Evolutionary conservation across 805 yeast genomes (phyloP).

Genomic region (Komagataella phaffii): DNA sequence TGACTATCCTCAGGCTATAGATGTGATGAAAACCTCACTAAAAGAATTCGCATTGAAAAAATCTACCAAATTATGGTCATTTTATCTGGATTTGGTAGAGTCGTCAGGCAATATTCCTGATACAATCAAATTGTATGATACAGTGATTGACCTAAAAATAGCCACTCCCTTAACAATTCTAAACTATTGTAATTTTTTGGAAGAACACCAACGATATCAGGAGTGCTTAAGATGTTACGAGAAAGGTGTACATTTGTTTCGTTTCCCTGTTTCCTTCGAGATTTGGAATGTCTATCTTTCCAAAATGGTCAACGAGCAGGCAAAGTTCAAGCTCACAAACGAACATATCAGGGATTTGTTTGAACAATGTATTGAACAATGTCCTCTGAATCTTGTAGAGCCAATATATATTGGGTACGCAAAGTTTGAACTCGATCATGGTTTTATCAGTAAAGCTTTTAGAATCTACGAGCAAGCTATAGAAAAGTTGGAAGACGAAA

Average conservation of each 20-base stretch:
- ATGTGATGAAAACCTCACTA: constrained; percentile 20
- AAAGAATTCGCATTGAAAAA: constrained; percentile 25
- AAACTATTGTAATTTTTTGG: constrained; percentile 51
- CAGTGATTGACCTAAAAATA: constrained; percentile 40
- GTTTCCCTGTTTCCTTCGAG: constrained; percentile 48
- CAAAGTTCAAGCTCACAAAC: constrained; percentile 19
- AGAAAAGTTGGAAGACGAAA: constrained; percentile 11
- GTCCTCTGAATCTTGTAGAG: constrained; percentile 35
- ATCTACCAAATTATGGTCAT: constrained; percentile 56
- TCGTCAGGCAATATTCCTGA: constrained; percentile 29
- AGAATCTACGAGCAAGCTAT: constrained; percentile 31
- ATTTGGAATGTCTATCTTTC: constrained; percentile 60
- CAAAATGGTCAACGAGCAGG: constrained; percentile 24
- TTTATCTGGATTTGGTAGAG: constrained; percentile 60
- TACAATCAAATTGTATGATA: constrained; percentile 33
- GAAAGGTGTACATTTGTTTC: constrained; percentile 47
- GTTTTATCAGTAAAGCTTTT: constrained; percentile 35
- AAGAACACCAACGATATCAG: constrained; percentile 29
- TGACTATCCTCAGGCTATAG: constrained; percentile 25
- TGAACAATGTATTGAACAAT: constrained; percentile 45
- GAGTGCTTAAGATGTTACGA: constrained; percentile 53
- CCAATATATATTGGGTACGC: constrained; percentile 42
- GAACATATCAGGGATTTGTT: constrained; percentile 63
- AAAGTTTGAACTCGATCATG: constrained; percentile 44
- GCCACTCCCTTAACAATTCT: constrained; percentile 58